Evolutionary conservation across 768 basidiomycete genomes (phyloP), one percentile per base, ranked within the genome.

Genomic region (Mycena latifolia): DNA sequence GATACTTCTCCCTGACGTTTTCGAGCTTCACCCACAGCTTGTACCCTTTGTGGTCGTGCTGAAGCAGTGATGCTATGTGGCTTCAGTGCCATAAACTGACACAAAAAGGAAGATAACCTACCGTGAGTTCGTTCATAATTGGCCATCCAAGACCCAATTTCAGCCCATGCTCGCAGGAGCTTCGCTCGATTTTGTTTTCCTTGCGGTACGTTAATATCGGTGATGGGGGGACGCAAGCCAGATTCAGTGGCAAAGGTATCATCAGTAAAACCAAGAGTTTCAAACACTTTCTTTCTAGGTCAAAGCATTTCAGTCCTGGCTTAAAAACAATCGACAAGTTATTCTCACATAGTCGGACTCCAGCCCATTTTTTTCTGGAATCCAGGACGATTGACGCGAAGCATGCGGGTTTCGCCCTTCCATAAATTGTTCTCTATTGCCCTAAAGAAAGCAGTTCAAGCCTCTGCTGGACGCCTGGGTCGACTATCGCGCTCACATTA

Each of bases 161-260:
- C 94, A 20, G 93, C 84, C 94, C 94, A 95, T 29, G 90, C 91
- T 35, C 94, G 86, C 52, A 95, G 82, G 5, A 95, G 82, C 72
- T 84, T 89, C 25, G 84, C 84, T 6, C 89, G 84, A 65, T 83
- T 86, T 60, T 81, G 80, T 62, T 77, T 83, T 20, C 89, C 89
- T 41, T 81, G 77, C 11, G 77, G 71, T 11, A 80, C 82, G 12
- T 58, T 71, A 18, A 80, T 71, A 63, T 91, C 87, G 5, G 88
- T 87, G 7, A 76, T 46, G 0, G 92, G 92, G 22, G 91, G 86
- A 8, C 78, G 79, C 15, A 93, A 77, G 0, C 81, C 82, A 7
- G 76, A 72, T 41, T 88, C 86, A 5, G 75, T 74, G 8, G 81
- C 80, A 39, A 65, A 75, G 20, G 64, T 64, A 17, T 81, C 80